Base-by-base conservation (phyloP, 1,139 yeast genomes). In the Pichia cactophila region DNA sequence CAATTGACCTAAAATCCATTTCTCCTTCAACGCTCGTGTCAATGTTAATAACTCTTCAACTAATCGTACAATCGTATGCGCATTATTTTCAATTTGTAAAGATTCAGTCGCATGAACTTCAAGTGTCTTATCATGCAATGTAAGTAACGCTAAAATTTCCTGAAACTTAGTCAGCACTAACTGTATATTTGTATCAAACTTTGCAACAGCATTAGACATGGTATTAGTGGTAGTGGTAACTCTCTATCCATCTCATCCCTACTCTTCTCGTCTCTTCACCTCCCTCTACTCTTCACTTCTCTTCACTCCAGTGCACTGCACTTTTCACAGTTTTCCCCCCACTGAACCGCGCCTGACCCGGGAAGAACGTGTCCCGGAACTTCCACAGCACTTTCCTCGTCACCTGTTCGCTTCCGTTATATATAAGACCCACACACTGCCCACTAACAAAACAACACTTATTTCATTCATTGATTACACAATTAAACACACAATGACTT, bases 41-140 rank as follows among this genome's bases (percentile, higher is more conserved):
- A 78, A 69, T 0, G 73, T 65, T 16, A 79, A 64, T 26, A 79
- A 61, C 50, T 79, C 83, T 54, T 79, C 80, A 43, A 81, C 73
- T 10, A 77, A 64, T 46, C 81, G 64, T 4, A 78, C 71, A 3
- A 79, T 77, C 5, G 74, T 69, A 51, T 74, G 66, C 0, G 82
- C 73, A 57, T 77, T 75, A 16, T 79, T 70, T 57, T 79, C 82
- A 16, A 79, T 75, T 10, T 80, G 79, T 23, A 78, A 62, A 33
- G 80, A 72, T 53, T 79, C 83, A 14, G 77, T 75, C 0, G 81
- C 76, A 33, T 77, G 66, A 2, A 76, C 65, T 52, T 77, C 82
- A 44, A 73, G 69, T 9, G 80, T 71, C 55, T 77, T 77, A 48
- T 72, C 76, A 48, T 68, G 68, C 20, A 62, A 61, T 11, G 12